Base-by-base conservation (phyloP, 441 rosid species). In the Brassica hybrid region DNA sequence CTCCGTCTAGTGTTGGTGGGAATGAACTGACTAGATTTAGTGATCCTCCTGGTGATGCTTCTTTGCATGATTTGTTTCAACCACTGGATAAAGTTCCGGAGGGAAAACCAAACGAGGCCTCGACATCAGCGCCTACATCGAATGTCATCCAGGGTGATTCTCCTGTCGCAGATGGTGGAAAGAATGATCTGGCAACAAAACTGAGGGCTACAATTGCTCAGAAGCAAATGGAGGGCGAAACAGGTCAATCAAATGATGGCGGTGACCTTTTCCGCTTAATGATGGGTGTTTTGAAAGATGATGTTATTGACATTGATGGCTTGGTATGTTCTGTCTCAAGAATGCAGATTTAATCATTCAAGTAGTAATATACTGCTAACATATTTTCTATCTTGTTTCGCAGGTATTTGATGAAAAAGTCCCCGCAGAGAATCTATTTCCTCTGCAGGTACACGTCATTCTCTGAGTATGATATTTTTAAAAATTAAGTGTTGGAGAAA, bases 31-130 rank as follows among this genome's bases (percentile, higher is more conserved):
- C 88, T 83, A 92, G 89, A 81, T 92, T 90, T 82, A 92, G 96
- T 73, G 97, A 94, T 76, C 81, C 95, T 76, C 97, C 97, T n/a
- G 95, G 94, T 78, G 98, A 92, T 91, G 98, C 96, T 76, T 91
- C 90, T 64, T 84, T 92, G 85, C 97, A 92, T 76, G 98, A 92
- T 88, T 83, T 92, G 78, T 94, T 94, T 86, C 98, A 86, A 81
- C 94, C 98, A 16, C 48, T 82, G 80, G 92, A 92, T 75, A 94
- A 86, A 80, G 72, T 68, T 67, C 23, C 74, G 14, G 89, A 85
- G 81, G 87, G 81, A 76, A 85, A 69, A 62, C 81, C 83, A 38
- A 81, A 84, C 71, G 93, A 86, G 80, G 94, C 97, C 81, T 92
- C 98, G 69, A 88, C 95, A 76, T 94, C 97, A 76, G 81, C 86